Evolutionary conservation across 2,329 filamentous ascomycete species (phyloP), one percentile per base, ranked within the genome.

Genomic region (Aspergillus novofumigatus): DNA sequence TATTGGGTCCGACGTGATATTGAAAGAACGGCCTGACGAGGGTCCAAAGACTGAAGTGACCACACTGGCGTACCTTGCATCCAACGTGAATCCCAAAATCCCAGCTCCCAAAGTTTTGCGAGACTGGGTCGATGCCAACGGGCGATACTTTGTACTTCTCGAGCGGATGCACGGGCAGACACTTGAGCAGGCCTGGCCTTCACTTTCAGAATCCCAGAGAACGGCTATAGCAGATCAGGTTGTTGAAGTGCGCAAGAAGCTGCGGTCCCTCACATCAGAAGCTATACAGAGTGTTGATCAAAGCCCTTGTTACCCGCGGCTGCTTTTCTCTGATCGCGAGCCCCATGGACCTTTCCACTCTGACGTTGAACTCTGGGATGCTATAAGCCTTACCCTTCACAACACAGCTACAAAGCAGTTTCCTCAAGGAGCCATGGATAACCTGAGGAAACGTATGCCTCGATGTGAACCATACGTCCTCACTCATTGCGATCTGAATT

Each of bases 401-500:
- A 21, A 60, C 25, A 23, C 17, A 23, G 20, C 32, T 2, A 25
- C 20, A 44, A 29, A 20, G n/a, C n/a, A n/a, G 2, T 47, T 65
- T 8, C 59, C 65, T 49, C 25, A 54, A 29, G 7, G 52, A 21
- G 52, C 52, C 6, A 53, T 67, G n/a, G 49, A 64, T 7, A 65
- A 61, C n/a, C n/a, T 63, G 48, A 62, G 57, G 49, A 62, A 59
- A 29, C 48, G 58, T 3, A 53, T 69, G 17, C 62, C 62, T 1
- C 61, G 58, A 42, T 62, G 62, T 8, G 61, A 57, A 11, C 65
- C 65, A 2, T 71, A 65, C 54, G 61, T 68, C 1, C 59, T 69
- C 26, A 65, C 63, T 41, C 64, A 70, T 52, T 64, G 61, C 14
- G 64, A 70, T 52, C 61, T 71, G 4, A 65, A 67, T 50, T 44